Conservation (phyloP, 2,329 filamentous ascomycete species). For the Grosmannia clavigera region DNA sequence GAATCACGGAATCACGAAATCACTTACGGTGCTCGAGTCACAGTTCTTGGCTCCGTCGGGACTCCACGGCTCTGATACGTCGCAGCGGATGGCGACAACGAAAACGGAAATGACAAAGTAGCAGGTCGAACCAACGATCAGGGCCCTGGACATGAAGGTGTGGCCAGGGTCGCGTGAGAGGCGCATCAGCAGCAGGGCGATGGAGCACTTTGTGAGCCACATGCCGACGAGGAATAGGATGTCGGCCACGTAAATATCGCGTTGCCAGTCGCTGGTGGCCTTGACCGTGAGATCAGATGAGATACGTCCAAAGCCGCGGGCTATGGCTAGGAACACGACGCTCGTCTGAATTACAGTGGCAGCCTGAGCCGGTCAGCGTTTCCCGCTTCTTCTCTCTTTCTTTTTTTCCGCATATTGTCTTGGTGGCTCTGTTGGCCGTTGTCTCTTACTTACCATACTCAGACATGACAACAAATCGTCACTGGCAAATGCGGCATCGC, state of each 20-base stretch:
- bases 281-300: slow-evolving; percentile 10
- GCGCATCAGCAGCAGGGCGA: slow-evolving; percentile 29
- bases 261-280: slow-evolving; percentile 17
- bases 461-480: slow-evolving; percentile 22
- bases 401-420: too few relatives aligned
- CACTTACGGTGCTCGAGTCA: slow-evolving; percentile 18
- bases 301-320: slow-evolving; percentile 26
- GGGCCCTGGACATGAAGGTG: slow-evolving; percentile 20
- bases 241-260: slow-evolving; percentile 24
- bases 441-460: slow-evolving; percentile 14
- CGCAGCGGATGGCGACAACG: slow-evolving; percentile 27
- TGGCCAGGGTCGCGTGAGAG: slow-evolving; percentile 30
- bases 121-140: slow-evolving; percentile 22
- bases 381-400: neutral
- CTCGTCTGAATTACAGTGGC: slow-evolving; percentile 23
- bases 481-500: slow-evolving; percentile 18
- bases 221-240: slow-evolving; percentile 28
- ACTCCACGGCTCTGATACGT: slow-evolving; percentile 23
- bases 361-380: slow-evolving; percentile 13
- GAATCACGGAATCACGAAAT: neutral
- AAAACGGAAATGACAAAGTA: slow-evolving; percentile 27
- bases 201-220: slow-evolving; percentile 29
- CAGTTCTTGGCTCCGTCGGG: slow-evolving; percentile 18
- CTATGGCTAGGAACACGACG: slow-evolving; percentile 23
- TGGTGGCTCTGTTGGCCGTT: too few relatives aligned